Evolutionary conservation across 768 basidiomycete species (phyloP).

Genomic region (Mycena galericulata): DNA sequence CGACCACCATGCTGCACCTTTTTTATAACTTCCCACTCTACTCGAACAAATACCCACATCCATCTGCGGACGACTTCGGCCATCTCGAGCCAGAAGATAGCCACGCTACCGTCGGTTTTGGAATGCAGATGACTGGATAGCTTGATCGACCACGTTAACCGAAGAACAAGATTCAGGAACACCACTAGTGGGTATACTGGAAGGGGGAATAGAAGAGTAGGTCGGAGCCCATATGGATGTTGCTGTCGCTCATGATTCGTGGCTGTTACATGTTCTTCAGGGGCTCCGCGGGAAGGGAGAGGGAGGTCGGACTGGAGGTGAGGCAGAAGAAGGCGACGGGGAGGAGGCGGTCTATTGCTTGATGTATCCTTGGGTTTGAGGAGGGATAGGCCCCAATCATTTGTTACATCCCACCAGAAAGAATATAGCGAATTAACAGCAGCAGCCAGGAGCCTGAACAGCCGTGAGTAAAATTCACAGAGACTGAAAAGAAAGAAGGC

Average conservation of each 20-base stretch:
- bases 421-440: conserved; percentile 92
- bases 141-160: conserved; percentile 95
- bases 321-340: conserved; percentile 58
- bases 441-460: conserved; percentile 82
- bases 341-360: conserved; percentile 47
- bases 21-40: conserved; percentile 96
- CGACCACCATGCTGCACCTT: conserved; percentile 48
- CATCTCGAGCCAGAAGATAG: conserved; percentile 92
- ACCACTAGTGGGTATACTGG: conserved; percentile 87
- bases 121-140: conserved; percentile 88
- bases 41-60: conserved; percentile 98
- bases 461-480: conserved; percentile 14
- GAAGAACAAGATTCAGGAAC: conserved; percentile 85
- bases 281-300: conserved; percentile 14
- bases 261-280: conserved; percentile 35
- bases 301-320: conserved; percentile 56
- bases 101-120: conserved; percentile 77
- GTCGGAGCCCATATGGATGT: conserved; percentile 81
- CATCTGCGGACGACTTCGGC: conserved; percentile 92
- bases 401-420: conserved; percentile 99
- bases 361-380: conserved; percentile 55
- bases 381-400: conserved; percentile 95
- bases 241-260: conserved; percentile 40
- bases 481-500: conserved; percentile 36
- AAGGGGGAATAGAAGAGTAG: conserved; percentile 82